Percentiles rank a stretch among this genome's conserved stretches.
phyloP scores from a whole-genome alignment of 306 rosid species.

The Alnus rubra region DNA sequence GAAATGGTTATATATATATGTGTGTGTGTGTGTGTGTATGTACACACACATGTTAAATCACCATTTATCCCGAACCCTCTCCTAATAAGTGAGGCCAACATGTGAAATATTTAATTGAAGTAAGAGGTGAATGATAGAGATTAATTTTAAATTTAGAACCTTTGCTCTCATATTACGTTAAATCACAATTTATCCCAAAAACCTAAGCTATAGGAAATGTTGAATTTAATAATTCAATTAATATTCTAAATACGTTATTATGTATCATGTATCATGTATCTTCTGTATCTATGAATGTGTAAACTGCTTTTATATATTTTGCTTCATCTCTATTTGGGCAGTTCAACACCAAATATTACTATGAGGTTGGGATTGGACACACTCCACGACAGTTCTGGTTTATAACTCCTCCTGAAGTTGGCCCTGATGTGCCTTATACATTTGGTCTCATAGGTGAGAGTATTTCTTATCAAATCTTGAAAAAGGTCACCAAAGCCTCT shows the following conservation, averaged over 20 bases:
- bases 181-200: no score
- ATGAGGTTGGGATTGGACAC: conserved; percentile 64
- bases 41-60: no score
- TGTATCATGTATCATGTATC: background rate
- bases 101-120: no score
- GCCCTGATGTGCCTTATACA: conserved; percentile 88
- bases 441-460: conserved; percentile 86
- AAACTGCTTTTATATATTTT: background rate
- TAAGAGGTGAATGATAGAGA: no score
- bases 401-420: conserved; percentile 75
- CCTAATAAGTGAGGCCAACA: no score
- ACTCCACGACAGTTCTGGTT: conserved; percentile 74
- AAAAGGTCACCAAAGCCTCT: background rate
- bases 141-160: no score
- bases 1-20: background rate
- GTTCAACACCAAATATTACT: conserved; percentile 76
- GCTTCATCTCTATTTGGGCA: conserved; percentile 23
- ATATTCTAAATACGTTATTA: no score
- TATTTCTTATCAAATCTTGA: background rate
- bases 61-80: no score
- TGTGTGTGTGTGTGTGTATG: no score
- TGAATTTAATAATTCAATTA: no score
- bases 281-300: background rate
- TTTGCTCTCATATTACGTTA: no score
- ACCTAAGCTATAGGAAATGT: no score